A percentile compares a stretch with the other conserved stretches of the same genome.
Conservation (phyloP, 345 rosid genomes). For the Atalantia buxifolia region DNA sequence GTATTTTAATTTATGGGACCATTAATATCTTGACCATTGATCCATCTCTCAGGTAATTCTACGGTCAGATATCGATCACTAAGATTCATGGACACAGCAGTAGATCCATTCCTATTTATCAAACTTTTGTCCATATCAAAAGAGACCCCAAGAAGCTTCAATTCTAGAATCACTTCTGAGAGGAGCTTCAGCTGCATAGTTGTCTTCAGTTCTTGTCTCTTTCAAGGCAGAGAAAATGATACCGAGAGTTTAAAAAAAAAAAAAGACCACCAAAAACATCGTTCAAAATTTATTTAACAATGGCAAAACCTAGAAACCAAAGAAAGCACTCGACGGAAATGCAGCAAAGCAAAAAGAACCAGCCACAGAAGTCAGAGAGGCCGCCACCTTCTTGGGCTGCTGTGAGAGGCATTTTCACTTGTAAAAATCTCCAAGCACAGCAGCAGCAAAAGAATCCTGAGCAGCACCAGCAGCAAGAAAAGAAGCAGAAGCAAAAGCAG, state of each 20-base stretch:
- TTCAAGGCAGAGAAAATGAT: neutral
- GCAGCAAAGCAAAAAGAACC: constrained; percentile 29
- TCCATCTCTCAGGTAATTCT: constrained; percentile 5
- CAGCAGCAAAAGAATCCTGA: constrained; percentile 11
- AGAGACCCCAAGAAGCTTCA: neutral
- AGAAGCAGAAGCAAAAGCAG: constrained; percentile 1
- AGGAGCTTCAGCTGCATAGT: constrained; percentile 1
- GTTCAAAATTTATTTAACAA: constrained; percentile 16
- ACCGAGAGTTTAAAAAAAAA: neutral
- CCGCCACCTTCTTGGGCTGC: constrained; percentile 50
- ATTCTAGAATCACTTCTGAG: neutral
- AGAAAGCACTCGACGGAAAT: constrained; percentile 32
- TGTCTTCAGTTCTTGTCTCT: constrained; percentile 10
- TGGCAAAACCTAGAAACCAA: constrained; percentile 43
- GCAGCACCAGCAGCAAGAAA: constrained; percentile 12
- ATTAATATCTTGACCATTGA: constrained; percentile 10
- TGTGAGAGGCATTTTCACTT: constrained; percentile 50
- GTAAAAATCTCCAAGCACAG: constrained; percentile 36
- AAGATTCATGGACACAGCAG: neutral
- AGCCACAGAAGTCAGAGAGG: constrained; percentile 31
- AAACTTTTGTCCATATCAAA: constrained; percentile 2
- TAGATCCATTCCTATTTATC: neutral
- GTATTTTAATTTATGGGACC: constrained; percentile 17
- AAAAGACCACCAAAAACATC: neutral
- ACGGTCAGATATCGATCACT: constrained; percentile 17